These are phyloP conservation scores for Saussurea involucrata DNA, from an alignment of 129 eudicot genomes.

Conservation along the genomic window DNA sequence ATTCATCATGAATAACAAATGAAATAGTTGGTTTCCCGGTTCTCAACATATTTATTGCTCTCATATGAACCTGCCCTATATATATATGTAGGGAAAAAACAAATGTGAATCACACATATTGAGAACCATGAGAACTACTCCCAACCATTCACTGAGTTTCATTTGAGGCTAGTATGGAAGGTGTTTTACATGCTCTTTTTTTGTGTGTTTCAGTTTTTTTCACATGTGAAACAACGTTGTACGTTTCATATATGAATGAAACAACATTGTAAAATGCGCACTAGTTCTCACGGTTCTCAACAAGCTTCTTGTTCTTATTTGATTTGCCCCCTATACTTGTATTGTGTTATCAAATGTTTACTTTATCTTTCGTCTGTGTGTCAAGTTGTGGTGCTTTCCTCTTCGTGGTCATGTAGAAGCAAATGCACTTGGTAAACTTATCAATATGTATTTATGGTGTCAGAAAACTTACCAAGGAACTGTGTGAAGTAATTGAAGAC, in stretches of 20 bases:
- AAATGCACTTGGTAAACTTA: not conserved
- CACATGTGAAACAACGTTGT: not conserved
- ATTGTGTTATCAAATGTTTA: not conserved
- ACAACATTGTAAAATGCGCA: not conserved
- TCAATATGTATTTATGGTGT: constrained; percentile 6
- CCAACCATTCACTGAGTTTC: not conserved
- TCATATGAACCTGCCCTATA: not conserved
- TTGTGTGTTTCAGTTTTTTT: not conserved
- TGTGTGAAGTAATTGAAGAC: constrained; percentile 80
- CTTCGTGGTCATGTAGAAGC: not conserved
- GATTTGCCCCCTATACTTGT: not conserved
- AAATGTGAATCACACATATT: not conserved
- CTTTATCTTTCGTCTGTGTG: not conserved
- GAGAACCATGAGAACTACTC: not conserved
- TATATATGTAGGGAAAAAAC: not conserved
- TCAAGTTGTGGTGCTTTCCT: not conserved
- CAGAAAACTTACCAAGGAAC: constrained; percentile 92
- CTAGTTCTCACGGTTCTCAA: not conserved
- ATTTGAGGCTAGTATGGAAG: not conserved
- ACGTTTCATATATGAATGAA: not conserved
- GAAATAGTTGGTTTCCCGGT: not conserved
- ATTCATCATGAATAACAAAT: not conserved
- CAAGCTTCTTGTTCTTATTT: not conserved
- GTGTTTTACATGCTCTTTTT: not conserved
- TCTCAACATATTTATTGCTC: not conserved